Evolutionary conservation across 495 filamentous ascomycete species (phyloP).

Genomic region (Talaromyces nanjingensis): DNA sequence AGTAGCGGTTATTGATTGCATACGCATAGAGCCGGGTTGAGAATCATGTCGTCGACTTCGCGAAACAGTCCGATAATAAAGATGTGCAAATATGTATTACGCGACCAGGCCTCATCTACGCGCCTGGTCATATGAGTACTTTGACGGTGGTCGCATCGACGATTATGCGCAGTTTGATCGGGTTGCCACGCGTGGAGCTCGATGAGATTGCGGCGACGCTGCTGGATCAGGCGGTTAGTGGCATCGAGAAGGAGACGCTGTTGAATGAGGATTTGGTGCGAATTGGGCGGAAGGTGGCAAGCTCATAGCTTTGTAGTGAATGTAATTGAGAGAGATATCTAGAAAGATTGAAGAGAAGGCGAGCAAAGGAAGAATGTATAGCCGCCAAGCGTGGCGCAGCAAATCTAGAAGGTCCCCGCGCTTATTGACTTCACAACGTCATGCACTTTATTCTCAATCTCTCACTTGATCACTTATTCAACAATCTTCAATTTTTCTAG

Average conservation of each 20-base stretch:
- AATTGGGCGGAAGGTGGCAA: conserved; percentile 20
- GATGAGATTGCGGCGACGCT: conserved; percentile 36
- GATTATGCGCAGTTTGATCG: conserved; percentile 6
- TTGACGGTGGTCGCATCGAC: conserved; percentile 10
- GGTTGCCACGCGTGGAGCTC: conserved; percentile 28
- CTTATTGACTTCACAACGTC: conserved; percentile 1
- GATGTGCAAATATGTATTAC: conserved; percentile 28
- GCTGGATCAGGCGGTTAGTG: conserved; percentile 34
- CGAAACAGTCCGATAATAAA: conserved; percentile 20
- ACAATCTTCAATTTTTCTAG: not conserved
- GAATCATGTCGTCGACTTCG: conserved; percentile 29
- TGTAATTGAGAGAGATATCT: not conserved
- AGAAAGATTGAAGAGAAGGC: not conserved
- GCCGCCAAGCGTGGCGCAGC: conserved; percentile 7
- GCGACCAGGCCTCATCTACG: conserved; percentile 31
- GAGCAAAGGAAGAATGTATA: not conserved
- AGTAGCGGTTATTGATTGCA: not conserved
- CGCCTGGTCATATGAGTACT: conserved; percentile 13
- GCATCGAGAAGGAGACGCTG: conserved; percentile 41
- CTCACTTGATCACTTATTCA: too few relatives aligned
- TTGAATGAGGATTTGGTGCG: conserved; percentile 36
- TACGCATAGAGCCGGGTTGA: conserved; percentile 34
- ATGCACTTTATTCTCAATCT: not conserved
- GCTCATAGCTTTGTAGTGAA: not conserved
- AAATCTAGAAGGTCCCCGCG: not conserved